These are phyloP conservation scores for Diophrys sp. DNA, from an alignment of 73 alveolate species.

Conservation along the genomic window DNA sequence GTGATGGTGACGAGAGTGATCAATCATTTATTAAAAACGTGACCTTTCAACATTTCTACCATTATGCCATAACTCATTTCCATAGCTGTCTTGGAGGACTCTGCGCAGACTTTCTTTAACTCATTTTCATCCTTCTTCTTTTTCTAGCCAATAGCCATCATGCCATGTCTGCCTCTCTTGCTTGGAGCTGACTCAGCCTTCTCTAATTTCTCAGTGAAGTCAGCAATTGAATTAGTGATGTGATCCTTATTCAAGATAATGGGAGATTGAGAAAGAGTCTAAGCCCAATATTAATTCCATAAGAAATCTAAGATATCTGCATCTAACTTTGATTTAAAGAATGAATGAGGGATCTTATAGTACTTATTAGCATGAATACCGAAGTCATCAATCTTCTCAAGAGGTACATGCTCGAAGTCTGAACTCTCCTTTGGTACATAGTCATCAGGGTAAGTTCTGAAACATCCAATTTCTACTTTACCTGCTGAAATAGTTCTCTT, in stretches of 20 bases:
- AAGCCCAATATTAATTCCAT: conserved; percentile 94
- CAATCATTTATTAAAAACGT: conserved; percentile 25
- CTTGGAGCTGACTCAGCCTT: conserved; percentile 29
- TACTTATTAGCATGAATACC: conserved; percentile 91
- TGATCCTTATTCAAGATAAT: conserved; percentile 54
- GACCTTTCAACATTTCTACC: conserved; percentile 33
- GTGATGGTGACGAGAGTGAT: too few relatives aligned
- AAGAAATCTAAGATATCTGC: conserved; percentile 70
- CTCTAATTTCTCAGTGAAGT: conserved; percentile 42
- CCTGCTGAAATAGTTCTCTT: conserved; percentile 80
- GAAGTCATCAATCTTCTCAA: conserved; percentile 91
- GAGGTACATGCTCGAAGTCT: conserved; percentile 65
- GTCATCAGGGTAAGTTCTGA: conserved; percentile 92
- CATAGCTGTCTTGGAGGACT: conserved; percentile 19
- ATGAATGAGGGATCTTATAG: conserved; percentile 72
- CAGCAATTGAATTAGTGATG: conserved; percentile 29
- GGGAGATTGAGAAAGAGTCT: conserved; percentile 73
- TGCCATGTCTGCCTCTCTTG: conserved; percentile 16
- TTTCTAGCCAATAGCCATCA: conserved; percentile 6
- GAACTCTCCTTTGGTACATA: conserved; percentile 44
- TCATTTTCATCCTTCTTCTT: conserved; percentile 33
- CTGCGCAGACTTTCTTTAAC: conserved; percentile 20
- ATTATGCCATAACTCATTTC: conserved; percentile 34
- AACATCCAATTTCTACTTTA: conserved; percentile 92
- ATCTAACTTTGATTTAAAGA: conserved; percentile 84